Percentiles rank a stretch among this genome's conserved stretches.
These are phyloP conservation scores for Raphanus hybrid DNA, from an alignment of 441 rosid genomes.

Conservation along the genomic window DNA sequence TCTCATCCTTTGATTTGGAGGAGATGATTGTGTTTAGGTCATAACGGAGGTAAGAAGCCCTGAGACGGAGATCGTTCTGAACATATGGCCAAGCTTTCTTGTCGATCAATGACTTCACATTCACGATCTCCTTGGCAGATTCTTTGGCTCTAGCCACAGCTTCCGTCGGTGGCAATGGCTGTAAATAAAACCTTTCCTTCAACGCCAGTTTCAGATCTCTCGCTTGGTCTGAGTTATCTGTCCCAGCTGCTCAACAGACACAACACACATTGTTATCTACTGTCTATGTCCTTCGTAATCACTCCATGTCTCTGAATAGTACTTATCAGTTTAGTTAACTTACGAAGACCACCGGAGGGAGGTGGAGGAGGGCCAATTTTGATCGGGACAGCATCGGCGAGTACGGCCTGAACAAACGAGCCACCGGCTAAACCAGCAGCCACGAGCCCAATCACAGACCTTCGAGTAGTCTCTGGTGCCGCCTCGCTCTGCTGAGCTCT, in stretches of 20 bases:
- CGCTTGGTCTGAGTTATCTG: conserved; percentile 81
- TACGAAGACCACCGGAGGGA: conserved; percentile 93
- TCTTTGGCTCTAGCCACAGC: conserved; percentile 91
- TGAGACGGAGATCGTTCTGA: conserved; percentile 83
- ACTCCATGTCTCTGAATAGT: not conserved
- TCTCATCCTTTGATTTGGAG: conserved; percentile 74
- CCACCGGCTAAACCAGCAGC: conserved; percentile 78
- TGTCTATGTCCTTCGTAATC: not conserved
- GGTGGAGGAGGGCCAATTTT: conserved; percentile 86
- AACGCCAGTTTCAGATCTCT: conserved; percentile 67
- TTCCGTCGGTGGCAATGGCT: conserved; percentile 65
- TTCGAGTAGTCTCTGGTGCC: conserved; percentile 60
- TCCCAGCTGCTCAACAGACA: conserved; percentile 68
- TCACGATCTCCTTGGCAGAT: conserved; percentile 81
- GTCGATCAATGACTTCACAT: conserved; percentile 78
- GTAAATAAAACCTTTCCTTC: conserved; percentile 79
- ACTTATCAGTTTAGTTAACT: conserved; percentile 33
- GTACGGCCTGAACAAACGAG: conserved; percentile 69
- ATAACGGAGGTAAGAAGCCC: conserved; percentile 74
- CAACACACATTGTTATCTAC: not conserved
- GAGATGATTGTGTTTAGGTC: conserved; percentile 89
- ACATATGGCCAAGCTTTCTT: conserved; percentile 97
- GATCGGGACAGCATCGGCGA: conserved; percentile 77
- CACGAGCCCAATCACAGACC: conserved; percentile 73
- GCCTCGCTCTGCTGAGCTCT: conserved; percentile 55